phyloP scores from a whole-genome alignment of 1,284 basidiomycete species.

The Anthracocystis walkeri region DNA sequence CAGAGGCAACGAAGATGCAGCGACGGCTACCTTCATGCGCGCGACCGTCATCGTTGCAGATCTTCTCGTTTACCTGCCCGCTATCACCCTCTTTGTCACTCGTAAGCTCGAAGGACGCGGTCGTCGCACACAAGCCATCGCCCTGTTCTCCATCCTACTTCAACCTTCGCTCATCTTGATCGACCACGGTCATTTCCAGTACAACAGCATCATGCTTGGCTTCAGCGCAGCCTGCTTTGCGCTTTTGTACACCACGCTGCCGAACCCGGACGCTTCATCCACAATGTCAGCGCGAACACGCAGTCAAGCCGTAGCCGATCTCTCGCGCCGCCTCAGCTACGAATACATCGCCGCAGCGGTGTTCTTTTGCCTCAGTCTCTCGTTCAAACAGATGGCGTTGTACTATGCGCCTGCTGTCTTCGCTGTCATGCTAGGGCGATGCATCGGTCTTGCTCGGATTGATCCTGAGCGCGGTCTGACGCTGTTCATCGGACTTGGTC shows the following conservation, averaged over 20 bases:
- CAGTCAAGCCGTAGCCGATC: slow-evolving; percentile 44
- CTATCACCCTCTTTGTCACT: slow-evolving; percentile 69
- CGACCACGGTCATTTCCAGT: slow-evolving; percentile 91
- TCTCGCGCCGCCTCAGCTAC: slow-evolving; percentile 64
- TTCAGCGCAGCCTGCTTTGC: slow-evolving; percentile 58
- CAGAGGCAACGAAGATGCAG: slow-evolving; percentile 78
- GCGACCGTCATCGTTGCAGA: slow-evolving; percentile 80
- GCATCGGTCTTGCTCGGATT: slow-evolving; percentile 83
- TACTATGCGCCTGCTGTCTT: slow-evolving; percentile 85
- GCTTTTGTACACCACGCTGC: slow-evolving; percentile 60
- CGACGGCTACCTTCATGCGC: slow-evolving; percentile 80
- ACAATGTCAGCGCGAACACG: slow-evolving; percentile 8
- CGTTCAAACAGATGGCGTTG: slow-evolving; percentile 95
- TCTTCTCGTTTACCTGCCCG: slow-evolving; percentile 79
- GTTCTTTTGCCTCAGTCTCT: slow-evolving; percentile 83
- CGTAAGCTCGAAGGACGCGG: slow-evolving; percentile 61
- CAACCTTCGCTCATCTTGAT: slow-evolving; percentile 86
- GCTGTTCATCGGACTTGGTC: slow-evolving; percentile 79
- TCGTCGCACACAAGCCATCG: slow-evolving; percentile 59
- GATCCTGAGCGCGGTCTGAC: slow-evolving; percentile 75
- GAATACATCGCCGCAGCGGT: slow-evolving; percentile 79
- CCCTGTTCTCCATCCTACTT: slow-evolving; percentile 75
- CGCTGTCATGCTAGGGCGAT: slow-evolving; percentile 67
- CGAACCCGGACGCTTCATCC: slow-evolving; percentile 54
- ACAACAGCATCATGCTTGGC: slow-evolving; percentile 69